Percentiles rank a stretch among this genome's conserved stretches.
These are phyloP conservation scores for Diaporthe velutina DNA, from an alignment of 2,329 filamentous ascomycete genomes.

Conservation along the genomic window DNA sequence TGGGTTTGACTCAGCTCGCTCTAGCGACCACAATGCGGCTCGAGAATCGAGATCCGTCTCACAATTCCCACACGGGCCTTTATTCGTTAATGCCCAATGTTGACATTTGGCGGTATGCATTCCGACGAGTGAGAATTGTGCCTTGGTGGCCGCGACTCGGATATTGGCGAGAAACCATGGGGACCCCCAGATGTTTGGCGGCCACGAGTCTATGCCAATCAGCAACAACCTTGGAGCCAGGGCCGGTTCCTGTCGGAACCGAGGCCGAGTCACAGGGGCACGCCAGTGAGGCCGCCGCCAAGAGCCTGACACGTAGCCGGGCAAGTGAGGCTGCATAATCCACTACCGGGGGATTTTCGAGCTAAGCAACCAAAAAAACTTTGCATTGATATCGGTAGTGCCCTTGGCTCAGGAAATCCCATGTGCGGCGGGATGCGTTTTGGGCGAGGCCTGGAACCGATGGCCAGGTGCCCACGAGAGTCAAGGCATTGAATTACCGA, in stretches of 20 bases:
- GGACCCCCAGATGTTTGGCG: background rate
- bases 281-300: conserved; percentile 11
- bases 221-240: conserved; percentile 24
- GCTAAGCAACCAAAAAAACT: conserved; percentile 6
- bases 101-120: conserved; percentile 2
- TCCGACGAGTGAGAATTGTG: background rate
- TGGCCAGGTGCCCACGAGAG: background rate
- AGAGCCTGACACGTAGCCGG: conserved; percentile 21
- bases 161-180: background rate
- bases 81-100: conserved; percentile 13
- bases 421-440: conserved; percentile 29
- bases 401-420: conserved; percentile 26
- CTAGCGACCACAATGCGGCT: background rate
- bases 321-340: conserved; percentile 28
- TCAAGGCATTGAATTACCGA: conserved; percentile 13
- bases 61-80: background rate
- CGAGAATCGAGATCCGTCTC: conserved; percentile 12
- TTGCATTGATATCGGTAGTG: conserved; percentile 18
- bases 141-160: background rate
- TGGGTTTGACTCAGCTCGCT: background rate
- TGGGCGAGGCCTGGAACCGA: background rate
- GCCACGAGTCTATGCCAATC: conserved; percentile 22
- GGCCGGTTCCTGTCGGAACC: background rate
- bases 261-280: conserved; percentile 9
- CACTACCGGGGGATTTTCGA: conserved; percentile 11